A percentile compares a stretch with the other conserved stretches of the same genome.
phyloP scores from a whole-genome alignment of 2,329 filamentous ascomycete species.

The Hymenoscyphus albidus region DNA sequence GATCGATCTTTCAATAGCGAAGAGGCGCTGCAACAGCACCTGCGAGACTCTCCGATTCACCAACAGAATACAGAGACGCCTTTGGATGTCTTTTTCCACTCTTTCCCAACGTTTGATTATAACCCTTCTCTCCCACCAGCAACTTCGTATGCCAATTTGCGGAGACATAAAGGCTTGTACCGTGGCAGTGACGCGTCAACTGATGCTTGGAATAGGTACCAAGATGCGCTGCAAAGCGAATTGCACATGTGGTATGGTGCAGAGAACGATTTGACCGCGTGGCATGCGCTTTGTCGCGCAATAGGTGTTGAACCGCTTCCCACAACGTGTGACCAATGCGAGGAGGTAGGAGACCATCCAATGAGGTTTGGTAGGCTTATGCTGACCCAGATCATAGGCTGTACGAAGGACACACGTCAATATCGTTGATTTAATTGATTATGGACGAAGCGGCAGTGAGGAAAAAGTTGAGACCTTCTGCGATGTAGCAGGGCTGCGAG shows the following conservation, averaged over 20 bases:
- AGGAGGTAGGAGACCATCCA: slow-evolving; percentile 20
- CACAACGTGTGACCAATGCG: slow-evolving; percentile 21
- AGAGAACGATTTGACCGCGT: slow-evolving; percentile 25
- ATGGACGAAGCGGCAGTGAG: slow-evolving; percentile 24
- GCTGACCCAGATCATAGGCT: slow-evolving; percentile 13
- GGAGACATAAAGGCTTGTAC: slow-evolving; percentile 23
- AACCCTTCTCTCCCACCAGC: slow-evolving; percentile 29
- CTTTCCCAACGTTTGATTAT: slow-evolving; percentile 30
- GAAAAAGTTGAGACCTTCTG: slow-evolving; percentile 24
- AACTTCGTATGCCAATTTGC: slow-evolving; percentile 31
- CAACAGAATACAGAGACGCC: slow-evolving; percentile 22
- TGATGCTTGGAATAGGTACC: slow-evolving; percentile 25
- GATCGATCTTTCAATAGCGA: slow-evolving; percentile 25
- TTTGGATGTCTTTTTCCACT: slow-evolving; percentile 26
- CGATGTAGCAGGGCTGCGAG: slow-evolving; percentile 21
- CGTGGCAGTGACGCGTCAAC: slow-evolving; percentile 17
- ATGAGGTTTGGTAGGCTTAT: slow-evolving; percentile 20
- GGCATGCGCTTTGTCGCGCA: slow-evolving; percentile 25
- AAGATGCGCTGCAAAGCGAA: slow-evolving; percentile 26
- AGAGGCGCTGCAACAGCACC: slow-evolving; percentile 25
- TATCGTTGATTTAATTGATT: slow-evolving; percentile 28
- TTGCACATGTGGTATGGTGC: slow-evolving; percentile 24
- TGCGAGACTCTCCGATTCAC: slow-evolving; percentile 8
- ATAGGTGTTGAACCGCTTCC: slow-evolving; percentile 26
- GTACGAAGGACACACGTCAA: slow-evolving; percentile 23